Base-by-base conservation (phyloP, 2,329 filamentous ascomycete genomes). In the Fusarium coffeatum region DNA sequence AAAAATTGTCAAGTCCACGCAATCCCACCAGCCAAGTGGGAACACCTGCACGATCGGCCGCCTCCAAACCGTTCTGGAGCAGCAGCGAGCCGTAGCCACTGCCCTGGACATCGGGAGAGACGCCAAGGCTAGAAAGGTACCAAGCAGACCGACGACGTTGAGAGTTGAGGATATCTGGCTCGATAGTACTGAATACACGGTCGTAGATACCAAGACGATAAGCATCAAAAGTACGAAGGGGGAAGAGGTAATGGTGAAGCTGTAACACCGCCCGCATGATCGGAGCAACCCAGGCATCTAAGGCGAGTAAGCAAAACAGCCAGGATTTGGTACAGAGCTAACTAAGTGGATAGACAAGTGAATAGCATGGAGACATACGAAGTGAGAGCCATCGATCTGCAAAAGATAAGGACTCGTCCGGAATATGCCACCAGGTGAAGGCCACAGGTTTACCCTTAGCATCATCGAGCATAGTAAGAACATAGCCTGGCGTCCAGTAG, bases 111-210 rank as follows among this genome's bases (percentile, higher is more conserved):
- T 51, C 53, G 2, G 80, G 79, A 23, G 73, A 65, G 11, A 81
- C 76, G n/a, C 70, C 76, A 22, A 81, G 61, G 20, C 72, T 77
- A 50, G 77, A 77, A 12, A 82, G 74, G 61, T 82, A 82, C 77
- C 76, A 80, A 16, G 78, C 78, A 10, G 71, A 61, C 28, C 66
- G 72, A 28, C 78, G 78, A 28, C 73, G 72, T 28, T 74, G 72
- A 25, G 76, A 72, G 48, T 66, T 71, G 22, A 80, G 70, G 47
- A 77, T 55, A 12, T 64, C 27, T 8, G 74, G 73, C 53, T 77
- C 74, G 41, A 78, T 50, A 34, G 60, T 53, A 32, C 64, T 57
- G 55, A 78, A 74, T 55, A 72, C 69, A 59, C 73, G 76, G 51
- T 69, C 64, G 49, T 78, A 79, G 53, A 70, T 61, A 58, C 55